phyloP scores from a whole-genome alignment of 2,329 filamentous ascomycete genomes.

The Colletotrichum falcatum region DNA sequence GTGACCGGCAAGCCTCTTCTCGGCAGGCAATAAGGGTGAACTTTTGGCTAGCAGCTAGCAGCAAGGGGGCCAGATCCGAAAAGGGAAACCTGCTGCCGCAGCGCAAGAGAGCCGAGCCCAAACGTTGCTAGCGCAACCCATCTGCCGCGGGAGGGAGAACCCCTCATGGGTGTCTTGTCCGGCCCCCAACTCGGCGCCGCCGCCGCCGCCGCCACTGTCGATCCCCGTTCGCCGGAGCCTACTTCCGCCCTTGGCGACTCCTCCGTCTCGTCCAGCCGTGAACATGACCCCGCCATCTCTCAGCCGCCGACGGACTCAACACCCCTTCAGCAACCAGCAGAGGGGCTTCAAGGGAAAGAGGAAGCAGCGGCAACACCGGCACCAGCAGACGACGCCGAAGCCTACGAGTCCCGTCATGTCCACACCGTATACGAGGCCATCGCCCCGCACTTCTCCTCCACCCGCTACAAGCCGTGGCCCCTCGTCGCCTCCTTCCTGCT shows the following conservation, averaged over 20 bases:
- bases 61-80: background rate
- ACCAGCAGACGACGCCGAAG: conserved; percentile 53
- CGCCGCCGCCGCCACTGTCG: conserved; percentile 5
- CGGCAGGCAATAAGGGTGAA: background rate
- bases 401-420: conserved; percentile 88
- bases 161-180: conserved; percentile 23
- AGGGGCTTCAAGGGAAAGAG: background rate
- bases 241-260: conserved; percentile 8
- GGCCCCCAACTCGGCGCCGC: conserved; percentile 33
- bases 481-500: conserved; percentile 84
- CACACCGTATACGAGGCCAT: conserved; percentile 93
- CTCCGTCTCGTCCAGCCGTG: conserved; percentile 7
- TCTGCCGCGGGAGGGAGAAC: background rate
- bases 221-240: conserved; percentile 21
- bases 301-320: background rate
- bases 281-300: background rate
- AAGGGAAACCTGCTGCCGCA: background rate
- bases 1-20: background rate
- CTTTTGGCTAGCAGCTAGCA: background rate
- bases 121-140: background rate
- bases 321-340: background rate
- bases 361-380: background rate
- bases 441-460: conserved; percentile 85
- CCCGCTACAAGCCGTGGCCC: conserved; percentile 89
- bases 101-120: background rate